Conservation (phyloP, 345 rosid species). For the Raphanus sativus region DNA sequence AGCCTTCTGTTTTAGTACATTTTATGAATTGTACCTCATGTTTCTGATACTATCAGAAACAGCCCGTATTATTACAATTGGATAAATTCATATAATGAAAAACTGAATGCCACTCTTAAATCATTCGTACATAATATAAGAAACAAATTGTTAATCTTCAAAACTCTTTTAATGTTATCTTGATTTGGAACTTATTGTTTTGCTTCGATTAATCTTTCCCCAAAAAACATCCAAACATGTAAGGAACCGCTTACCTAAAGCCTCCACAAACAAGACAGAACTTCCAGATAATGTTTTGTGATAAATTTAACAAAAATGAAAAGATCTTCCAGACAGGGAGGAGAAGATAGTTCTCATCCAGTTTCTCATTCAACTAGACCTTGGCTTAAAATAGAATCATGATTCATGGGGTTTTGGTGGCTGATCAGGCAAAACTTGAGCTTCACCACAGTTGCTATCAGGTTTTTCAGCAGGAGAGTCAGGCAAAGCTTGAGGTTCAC, state of each 20-base stretch:
- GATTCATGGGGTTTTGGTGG: neutral
- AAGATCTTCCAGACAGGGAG: neutral
- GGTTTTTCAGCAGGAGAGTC: conserved; percentile 7
- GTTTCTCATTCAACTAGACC: neutral
- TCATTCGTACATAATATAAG: neutral
- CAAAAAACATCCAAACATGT: neutral
- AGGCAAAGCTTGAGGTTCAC: conserved; percentile 22
- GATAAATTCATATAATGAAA: neutral
- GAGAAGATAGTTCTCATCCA: neutral
- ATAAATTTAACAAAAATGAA: neutral
- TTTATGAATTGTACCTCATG: neutral
- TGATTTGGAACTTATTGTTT: neutral
- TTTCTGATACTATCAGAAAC: neutral
- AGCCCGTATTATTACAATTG: neutral
- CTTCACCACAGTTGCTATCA: conserved; percentile 16
- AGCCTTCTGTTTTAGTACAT: neutral
- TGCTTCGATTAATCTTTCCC: neutral
- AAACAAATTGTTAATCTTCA: neutral
- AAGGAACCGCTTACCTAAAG: conserved; percentile 10
- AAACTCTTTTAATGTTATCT: neutral
- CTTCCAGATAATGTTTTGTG: conserved; percentile 1
- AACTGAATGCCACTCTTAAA: too few species aligned
- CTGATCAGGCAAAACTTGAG: conserved; percentile 21
- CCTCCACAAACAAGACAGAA: conserved; percentile 1
- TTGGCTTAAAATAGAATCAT: neutral